Conservation (phyloP, 768 basidiomycete species). For the Psilocybe sp. region DNA sequence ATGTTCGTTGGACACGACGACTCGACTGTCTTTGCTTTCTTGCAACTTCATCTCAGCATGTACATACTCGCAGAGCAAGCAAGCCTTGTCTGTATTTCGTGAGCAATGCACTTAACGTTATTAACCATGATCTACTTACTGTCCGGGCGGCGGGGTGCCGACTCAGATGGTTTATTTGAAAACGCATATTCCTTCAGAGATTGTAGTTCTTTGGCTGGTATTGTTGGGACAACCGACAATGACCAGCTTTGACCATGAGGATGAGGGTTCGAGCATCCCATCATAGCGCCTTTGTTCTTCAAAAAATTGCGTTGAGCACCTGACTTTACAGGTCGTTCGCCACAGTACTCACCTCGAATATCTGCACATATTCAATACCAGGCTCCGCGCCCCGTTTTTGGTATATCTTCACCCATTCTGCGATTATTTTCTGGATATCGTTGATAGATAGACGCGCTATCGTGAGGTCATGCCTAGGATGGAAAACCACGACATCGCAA, state of each 20-base stretch:
- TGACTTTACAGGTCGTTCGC: background rate
- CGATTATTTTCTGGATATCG: slow-evolving; percentile 65
- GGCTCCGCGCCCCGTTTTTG: slow-evolving; percentile 52
- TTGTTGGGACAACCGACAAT: slow-evolving; percentile 63
- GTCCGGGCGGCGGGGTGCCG: slow-evolving; percentile 54
- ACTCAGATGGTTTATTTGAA: slow-evolving; percentile 27
- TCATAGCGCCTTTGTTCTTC: slow-evolving; percentile 91
- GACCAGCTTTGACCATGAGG: slow-evolving; percentile 94
- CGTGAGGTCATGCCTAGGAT: slow-evolving; percentile 83
- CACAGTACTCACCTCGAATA: slow-evolving; percentile 68
- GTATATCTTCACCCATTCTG: slow-evolving; percentile 74
- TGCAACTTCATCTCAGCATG: slow-evolving; percentile 51
- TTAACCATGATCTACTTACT: slow-evolving; percentile 20
- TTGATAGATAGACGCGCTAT: slow-evolving; percentile 58
- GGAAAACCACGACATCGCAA: slow-evolving; percentile 89
- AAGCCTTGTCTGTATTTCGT: slow-evolving; percentile 46
- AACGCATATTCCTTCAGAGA: slow-evolving; percentile 51
- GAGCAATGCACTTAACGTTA: background rate
- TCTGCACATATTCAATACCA: slow-evolving; percentile 82
- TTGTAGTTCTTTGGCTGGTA: slow-evolving; percentile 64
- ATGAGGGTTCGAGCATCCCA: slow-evolving; percentile 95
- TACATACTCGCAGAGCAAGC: slow-evolving; percentile 80
- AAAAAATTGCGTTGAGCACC: slow-evolving; percentile 3
- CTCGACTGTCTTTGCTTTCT: slow-evolving; percentile 43
- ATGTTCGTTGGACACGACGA: slow-evolving; percentile 69